Evolutionary conservation across 1,284 basidiomycete genomes (phyloP).

Genomic region (Trametes pubescens): DNA sequence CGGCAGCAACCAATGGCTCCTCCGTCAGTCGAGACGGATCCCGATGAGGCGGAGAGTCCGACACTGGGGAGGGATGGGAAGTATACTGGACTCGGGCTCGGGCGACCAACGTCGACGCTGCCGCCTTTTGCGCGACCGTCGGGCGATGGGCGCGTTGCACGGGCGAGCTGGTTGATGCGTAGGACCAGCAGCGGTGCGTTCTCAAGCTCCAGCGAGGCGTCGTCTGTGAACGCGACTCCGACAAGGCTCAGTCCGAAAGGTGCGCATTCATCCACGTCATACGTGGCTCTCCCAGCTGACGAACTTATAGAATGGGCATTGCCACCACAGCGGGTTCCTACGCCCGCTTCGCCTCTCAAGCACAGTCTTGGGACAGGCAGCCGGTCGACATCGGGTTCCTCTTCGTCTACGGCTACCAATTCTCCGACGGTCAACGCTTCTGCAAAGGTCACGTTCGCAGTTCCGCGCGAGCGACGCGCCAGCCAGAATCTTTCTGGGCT

Average conservation of each 20-base stretch:
- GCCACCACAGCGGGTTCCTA: slow-evolving; percentile 53
- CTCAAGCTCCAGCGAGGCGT: slow-evolving; percentile 72
- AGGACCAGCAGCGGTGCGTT: slow-evolving; percentile 81
- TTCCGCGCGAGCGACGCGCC: slow-evolving; percentile 27
- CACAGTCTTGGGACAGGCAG: slow-evolving; percentile 51
- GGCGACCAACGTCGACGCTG: slow-evolving; percentile 54
- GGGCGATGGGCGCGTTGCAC: slow-evolving; percentile 37
- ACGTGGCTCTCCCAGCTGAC: slow-evolving; percentile 13
- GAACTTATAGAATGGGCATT: slow-evolving; percentile 57
- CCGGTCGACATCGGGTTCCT: slow-evolving; percentile 60
- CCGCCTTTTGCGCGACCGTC: slow-evolving; percentile 34
- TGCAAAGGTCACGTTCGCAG: slow-evolving; percentile 30
- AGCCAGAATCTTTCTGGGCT: slow-evolving; percentile 29
- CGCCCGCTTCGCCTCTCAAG: slow-evolving; percentile 53
- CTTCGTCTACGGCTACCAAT: slow-evolving; percentile 42
- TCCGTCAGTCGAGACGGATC: slow-evolving; percentile 46
- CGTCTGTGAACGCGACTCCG: slow-evolving; percentile 64
- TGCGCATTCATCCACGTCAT: slow-evolving; percentile 32
- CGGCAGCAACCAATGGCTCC: slow-evolving; percentile 20
- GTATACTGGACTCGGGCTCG: slow-evolving; percentile 74
- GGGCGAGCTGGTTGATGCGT: slow-evolving; percentile 69
- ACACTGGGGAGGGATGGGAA: slow-evolving; percentile 53
- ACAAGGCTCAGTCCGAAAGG: slow-evolving; percentile 58
- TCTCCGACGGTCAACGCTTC: slow-evolving; percentile 41
- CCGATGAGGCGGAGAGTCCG: slow-evolving; percentile 66